Evolutionary conservation across 192 early-diverging fungal species (phyloP).

Genomic region (Coemansia sp.): DNA sequence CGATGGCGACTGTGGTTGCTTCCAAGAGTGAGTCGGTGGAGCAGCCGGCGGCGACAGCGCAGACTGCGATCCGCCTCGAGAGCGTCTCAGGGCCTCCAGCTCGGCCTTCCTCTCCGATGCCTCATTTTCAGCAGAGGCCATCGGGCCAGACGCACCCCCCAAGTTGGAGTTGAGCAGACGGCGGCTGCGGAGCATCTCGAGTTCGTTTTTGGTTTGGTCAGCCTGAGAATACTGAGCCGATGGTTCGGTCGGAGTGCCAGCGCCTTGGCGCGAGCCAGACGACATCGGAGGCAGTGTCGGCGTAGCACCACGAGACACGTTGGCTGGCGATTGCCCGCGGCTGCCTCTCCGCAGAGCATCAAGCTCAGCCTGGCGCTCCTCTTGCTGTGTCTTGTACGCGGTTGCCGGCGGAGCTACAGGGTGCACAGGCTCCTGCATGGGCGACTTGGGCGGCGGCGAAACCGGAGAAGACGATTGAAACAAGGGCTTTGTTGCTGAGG

Average conservation of each 20-base stretch:
- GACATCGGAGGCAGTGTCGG: conserved; percentile 14
- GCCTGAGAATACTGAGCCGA: conserved; percentile 42
- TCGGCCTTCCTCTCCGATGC: conserved; percentile 39
- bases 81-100: conserved; percentile 39
- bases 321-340: conserved; percentile 34
- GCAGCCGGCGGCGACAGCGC: conserved; percentile 21
- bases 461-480: neutral
- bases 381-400: conserved; percentile 33
- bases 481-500: conserved; percentile 12
- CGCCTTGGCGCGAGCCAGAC: conserved; percentile 19
- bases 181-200: conserved; percentile 53
- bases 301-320: conserved; percentile 12
- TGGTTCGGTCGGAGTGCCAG: conserved; percentile 27
- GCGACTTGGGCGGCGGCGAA: conserved; percentile 16
- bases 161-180: conserved; percentile 35
- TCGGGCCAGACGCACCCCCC: conserved; percentile 19
- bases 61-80: conserved; percentile 34
- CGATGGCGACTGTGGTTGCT: conserved; percentile 1
- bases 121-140: neutral
- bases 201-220: conserved; percentile 52
- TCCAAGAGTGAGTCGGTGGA: conserved; percentile 34
- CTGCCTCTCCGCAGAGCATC: conserved; percentile 51
- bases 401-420: conserved; percentile 6
- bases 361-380: conserved; percentile 52
- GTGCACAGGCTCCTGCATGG: conserved; percentile 1